Conservation (phyloP, 352 stramenopile species). For the Pythium folliculosum region DNA sequence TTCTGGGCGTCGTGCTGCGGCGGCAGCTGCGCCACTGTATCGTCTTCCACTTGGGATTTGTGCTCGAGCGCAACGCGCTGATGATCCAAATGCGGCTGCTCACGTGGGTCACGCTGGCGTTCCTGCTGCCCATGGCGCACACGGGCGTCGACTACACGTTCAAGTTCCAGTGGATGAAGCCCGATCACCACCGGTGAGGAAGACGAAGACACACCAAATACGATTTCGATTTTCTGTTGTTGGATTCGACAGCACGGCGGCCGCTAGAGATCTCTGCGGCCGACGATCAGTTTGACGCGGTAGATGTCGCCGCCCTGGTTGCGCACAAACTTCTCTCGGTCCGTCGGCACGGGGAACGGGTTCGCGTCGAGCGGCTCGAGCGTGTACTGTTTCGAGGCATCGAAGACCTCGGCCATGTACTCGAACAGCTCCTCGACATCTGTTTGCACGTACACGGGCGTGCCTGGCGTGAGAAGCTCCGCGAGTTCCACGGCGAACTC, state of each 20-base stretch:
- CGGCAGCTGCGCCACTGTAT: conserved; percentile 30
- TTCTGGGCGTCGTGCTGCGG: conserved; percentile 20
- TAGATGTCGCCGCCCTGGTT: conserved; percentile 76
- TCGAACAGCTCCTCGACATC: conserved; percentile 82
- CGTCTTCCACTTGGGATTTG: conserved; percentile 36
- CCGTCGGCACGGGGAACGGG: conserved; percentile 67
- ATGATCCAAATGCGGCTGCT: conserved; percentile 38
- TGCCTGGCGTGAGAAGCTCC: conserved; percentile 45
- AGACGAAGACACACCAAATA: too few relatives aligned
- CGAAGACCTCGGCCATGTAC: conserved; percentile 85
- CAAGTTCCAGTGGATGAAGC: conserved; percentile 31
- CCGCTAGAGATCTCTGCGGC: not conserved
- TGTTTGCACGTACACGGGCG: conserved; percentile 80
- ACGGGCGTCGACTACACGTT: conserved; percentile 36
- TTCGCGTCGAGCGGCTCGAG: conserved; percentile 49
- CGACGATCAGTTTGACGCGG: conserved; percentile 31
- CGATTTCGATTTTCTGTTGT: too few relatives aligned
- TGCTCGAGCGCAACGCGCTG: conserved; percentile 35
- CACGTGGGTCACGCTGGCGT: conserved; percentile 31
- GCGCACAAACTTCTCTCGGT: conserved; percentile 71
- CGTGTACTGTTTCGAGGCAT: conserved; percentile 44
- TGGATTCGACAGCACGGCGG: too few relatives aligned
- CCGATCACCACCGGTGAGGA: not conserved
- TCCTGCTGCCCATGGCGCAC: conserved; percentile 35
- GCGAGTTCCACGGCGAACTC: conserved; percentile 72